These are phyloP conservation scores for Periconia digitata DNA, from an alignment of 2,329 filamentous ascomycete species.

Conservation along the genomic window DNA sequence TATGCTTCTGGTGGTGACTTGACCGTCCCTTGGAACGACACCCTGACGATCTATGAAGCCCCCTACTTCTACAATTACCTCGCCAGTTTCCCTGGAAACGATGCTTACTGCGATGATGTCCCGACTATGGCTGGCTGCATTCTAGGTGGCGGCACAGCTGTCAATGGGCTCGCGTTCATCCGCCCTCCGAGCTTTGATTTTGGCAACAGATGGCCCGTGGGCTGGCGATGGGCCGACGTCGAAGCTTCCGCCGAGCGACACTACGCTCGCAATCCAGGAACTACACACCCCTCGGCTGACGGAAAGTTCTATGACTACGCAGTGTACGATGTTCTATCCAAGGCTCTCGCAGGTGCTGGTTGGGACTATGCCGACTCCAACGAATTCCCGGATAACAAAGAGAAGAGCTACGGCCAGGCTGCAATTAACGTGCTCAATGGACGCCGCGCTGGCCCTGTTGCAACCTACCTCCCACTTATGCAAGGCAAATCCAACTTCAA, in stretches of 20 bases:
- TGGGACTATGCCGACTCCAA: conserved; percentile 20
- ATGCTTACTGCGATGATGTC: conserved; percentile 41
- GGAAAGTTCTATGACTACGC: conserved; percentile 23
- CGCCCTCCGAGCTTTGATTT: conserved; percentile 22
- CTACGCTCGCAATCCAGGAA: conserved; percentile 26
- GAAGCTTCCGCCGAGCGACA: conserved; percentile 16
- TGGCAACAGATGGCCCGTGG: conserved; percentile 21
- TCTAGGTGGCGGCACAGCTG: conserved; percentile 40
- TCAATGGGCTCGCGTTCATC: conserved; percentile 25
- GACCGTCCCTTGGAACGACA: conserved; percentile 24
- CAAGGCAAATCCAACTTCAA: conserved; percentile 20
- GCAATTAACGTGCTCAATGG: conserved; percentile 15
- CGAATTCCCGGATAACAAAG: conserved; percentile 21
- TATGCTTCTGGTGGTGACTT: conserved; percentile 34
- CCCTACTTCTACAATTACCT: conserved; percentile 21
- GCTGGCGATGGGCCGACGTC: conserved; percentile 23
- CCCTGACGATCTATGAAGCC: conserved; percentile 27
- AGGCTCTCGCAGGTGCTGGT: conserved; percentile 16
- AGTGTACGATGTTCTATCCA: conserved; percentile 18
- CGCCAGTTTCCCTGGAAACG: conserved; percentile 35
- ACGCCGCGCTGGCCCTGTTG: conserved; percentile 20
- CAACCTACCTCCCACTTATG: conserved; percentile 21
- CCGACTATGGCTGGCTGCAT: conserved; percentile 41
- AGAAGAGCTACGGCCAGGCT: conserved; percentile 17
- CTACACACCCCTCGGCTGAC: conserved; percentile 17